Conservation (phyloP, 805 yeast genomes). For the Wickerhamiella bombiphila region DNA sequence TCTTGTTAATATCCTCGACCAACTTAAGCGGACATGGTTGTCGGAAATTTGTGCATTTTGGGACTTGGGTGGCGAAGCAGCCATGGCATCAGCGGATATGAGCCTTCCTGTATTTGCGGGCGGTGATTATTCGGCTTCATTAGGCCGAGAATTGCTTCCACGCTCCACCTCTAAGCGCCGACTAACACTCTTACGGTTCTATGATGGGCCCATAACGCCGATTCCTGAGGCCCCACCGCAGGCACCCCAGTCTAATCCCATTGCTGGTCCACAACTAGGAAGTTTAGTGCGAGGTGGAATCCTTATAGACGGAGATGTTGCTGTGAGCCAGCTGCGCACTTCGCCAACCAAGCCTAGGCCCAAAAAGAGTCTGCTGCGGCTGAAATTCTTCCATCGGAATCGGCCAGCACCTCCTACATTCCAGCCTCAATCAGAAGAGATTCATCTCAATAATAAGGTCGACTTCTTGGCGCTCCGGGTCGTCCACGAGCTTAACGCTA, state of each 20-base stretch:
- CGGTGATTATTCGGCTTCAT: conserved; percentile 20
- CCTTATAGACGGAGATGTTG: conserved; percentile 15
- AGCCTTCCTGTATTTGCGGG: conserved; percentile 21
- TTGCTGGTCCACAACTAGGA: conserved; percentile 8
- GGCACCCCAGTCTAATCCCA: background rate
- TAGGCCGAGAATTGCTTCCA: background rate
- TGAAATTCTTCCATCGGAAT: conserved; percentile 1
- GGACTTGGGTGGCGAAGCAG: conserved; percentile 12
- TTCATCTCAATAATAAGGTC: conserved; percentile 16
- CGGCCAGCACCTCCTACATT: background rate
- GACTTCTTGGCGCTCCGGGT: conserved; percentile 23
- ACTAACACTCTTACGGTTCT: conserved; percentile 13
- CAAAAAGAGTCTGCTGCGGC: background rate
- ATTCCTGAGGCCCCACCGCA: conserved; percentile 1
- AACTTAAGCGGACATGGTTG: conserved; percentile 38
- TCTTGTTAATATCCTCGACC: conserved; percentile 27
- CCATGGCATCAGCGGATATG: conserved; percentile 13
- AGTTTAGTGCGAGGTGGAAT: conserved; percentile 20
- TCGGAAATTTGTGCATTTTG: conserved; percentile 25
- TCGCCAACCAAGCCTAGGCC: conserved; percentile 12
- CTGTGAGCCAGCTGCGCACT: conserved; percentile 13
- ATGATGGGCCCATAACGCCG: conserved; percentile 9
- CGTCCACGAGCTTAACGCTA: conserved; percentile 19
- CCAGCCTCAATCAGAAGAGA: conserved; percentile 4
- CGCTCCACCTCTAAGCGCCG: conserved; percentile 8